These are phyloP conservation scores for Aspergillus clavatus DNA, from an alignment of 2,329 filamentous ascomycete species.

Conservation along the genomic window DNA sequence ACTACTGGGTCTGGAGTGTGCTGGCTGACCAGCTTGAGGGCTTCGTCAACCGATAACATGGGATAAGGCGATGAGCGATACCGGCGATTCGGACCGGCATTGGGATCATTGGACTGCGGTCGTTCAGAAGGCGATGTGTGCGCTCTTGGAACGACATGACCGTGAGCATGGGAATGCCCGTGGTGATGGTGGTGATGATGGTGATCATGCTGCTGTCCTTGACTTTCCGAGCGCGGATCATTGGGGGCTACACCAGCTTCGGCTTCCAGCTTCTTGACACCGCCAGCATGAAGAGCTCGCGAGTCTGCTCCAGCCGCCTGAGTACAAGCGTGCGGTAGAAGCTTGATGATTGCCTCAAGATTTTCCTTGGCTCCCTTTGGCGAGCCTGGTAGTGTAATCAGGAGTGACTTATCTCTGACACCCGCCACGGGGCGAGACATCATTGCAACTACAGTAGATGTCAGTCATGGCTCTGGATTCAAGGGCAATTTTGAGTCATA, in stretches of 20 bases:
- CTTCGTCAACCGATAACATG: constrained; percentile 82
- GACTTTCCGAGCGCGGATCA: constrained; percentile 12
- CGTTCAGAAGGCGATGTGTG: constrained; percentile 63
- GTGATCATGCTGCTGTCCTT: constrained; percentile 27
- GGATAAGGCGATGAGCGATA: constrained; percentile 85
- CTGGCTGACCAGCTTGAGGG: constrained; percentile 65
- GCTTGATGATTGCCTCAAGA: constrained; percentile 77
- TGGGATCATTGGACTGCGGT: constrained; percentile 56
- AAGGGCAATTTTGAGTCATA: constrained; percentile 47
- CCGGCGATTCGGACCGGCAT: constrained; percentile 59
- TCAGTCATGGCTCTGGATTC: constrained; percentile 19
- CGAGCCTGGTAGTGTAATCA: constrained; percentile 87
- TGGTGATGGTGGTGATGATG: constrained; percentile 44
- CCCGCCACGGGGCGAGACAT: constrained; percentile 95
- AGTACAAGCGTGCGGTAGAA: constrained; percentile 90
- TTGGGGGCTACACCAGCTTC: constrained; percentile 62
- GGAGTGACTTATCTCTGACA: constrained; percentile 71
- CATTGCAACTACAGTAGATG: constrained; percentile 67
- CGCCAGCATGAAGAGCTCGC: constrained; percentile 70
- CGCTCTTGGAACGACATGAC: constrained; percentile 59
- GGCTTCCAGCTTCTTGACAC: constrained; percentile 74
- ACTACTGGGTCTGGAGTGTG: constrained; percentile 63
- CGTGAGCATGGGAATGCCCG: constrained; percentile 57
- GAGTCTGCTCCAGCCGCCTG: constrained; percentile 84
- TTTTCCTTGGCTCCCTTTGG: constrained; percentile 96